Percentiles rank a stretch among this genome's conserved stretches.
These are phyloP conservation scores for Chaetomium sp. DNA, from an alignment of 2,329 filamentous ascomycete species.

Conservation along the genomic window DNA sequence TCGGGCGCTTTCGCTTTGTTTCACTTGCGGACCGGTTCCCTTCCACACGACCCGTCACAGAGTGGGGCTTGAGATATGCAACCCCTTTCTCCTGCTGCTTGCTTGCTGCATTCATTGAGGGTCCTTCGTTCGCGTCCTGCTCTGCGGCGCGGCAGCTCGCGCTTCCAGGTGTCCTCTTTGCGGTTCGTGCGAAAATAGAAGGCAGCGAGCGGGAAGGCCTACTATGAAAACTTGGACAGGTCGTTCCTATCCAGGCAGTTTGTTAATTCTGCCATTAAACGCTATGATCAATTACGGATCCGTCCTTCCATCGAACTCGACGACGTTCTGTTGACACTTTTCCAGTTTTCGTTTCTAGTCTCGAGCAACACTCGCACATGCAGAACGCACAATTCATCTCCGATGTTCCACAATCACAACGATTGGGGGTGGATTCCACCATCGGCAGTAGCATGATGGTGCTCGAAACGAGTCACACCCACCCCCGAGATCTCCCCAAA, in stretches of 20 bases:
- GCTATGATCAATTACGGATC: too few relatives aligned
- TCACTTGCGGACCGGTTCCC: conserved; percentile 25
- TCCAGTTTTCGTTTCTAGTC: too few relatives aligned
- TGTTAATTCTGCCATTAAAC: too few relatives aligned
- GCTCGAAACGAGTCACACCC: too few relatives aligned
- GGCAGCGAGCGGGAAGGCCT: not conserved
- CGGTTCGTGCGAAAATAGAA: conserved; percentile 18
- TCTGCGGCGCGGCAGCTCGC: conserved; percentile 10
- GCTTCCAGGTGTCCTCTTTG: not conserved
- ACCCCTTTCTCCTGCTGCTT: conserved; percentile 35
- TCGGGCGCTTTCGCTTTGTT: conserved; percentile 33
- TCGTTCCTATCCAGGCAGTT: not conserved
- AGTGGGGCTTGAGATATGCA: conserved; percentile 26
- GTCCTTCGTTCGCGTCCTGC: conserved; percentile 11
- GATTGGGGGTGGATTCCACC: not conserved
- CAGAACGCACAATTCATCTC: too few relatives aligned
- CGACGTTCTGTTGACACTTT: too few relatives aligned
- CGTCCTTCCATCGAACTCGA: too few relatives aligned
- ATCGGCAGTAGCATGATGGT: not conserved
- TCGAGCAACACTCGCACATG: too few relatives aligned
- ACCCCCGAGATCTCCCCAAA: too few relatives aligned
- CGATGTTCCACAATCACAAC: not conserved
- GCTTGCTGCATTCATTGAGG: conserved; percentile 15
- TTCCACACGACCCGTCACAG: conserved; percentile 23
- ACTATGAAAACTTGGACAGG: not conserved